Evolutionary conservation across 1,284 basidiomycete species (phyloP).

Genomic region (Austropuccinia psidii): DNA sequence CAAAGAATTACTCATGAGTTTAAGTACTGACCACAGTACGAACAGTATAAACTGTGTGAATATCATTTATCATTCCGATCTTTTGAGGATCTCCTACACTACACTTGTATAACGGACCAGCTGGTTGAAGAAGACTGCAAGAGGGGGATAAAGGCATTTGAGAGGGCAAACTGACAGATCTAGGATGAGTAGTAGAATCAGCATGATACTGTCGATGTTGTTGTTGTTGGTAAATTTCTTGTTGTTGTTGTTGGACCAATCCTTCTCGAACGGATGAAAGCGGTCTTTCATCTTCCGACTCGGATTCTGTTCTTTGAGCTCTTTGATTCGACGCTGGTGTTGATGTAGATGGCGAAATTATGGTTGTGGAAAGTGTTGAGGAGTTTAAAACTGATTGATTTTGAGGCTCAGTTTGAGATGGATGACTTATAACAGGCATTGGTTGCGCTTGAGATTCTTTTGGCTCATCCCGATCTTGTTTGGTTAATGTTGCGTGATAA

Average conservation of each 20-base stretch:
- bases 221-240: conserved; percentile 1
- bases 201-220: not conserved
- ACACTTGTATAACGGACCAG: conserved; percentile 57
- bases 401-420: not conserved
- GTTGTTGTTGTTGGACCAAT: conserved; percentile 26
- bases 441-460: not conserved
- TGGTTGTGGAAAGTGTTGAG: not conserved
- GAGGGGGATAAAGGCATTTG: not conserved
- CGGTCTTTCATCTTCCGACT: conserved; percentile 33
- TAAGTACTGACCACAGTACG: conserved; percentile 61
- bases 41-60: conserved; percentile 90
- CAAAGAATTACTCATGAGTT: not conserved
- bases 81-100: conserved; percentile 86
- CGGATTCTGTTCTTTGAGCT: not conserved
- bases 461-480: not conserved
- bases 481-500: not conserved
- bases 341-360: not conserved
- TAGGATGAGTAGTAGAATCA: not conserved
- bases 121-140: not conserved
- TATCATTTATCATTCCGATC: conserved; percentile 80
- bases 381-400: not conserved
- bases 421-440: too few species aligned
- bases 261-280: conserved; percentile 29
- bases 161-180: not conserved
- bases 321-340: not conserved